These are phyloP conservation scores for Begonia fuchsioides DNA, from an alignment of 306 rosid genomes.

Conservation along the genomic window DNA sequence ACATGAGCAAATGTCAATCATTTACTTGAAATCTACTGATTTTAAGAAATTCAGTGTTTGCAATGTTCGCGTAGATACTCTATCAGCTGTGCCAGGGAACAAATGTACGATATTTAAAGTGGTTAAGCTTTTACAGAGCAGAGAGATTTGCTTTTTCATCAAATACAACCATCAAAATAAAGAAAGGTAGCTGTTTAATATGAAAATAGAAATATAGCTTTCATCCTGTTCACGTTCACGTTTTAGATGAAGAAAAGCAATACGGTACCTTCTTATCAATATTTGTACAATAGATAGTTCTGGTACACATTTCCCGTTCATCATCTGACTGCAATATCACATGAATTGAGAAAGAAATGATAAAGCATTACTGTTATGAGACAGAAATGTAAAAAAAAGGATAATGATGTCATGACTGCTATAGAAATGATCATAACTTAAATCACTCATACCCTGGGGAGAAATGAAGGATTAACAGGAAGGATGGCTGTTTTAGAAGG, in stretches of 20 bases:
- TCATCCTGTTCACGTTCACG: too few relatives aligned
- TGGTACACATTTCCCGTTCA: constrained; percentile 94
- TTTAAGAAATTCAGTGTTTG: too few relatives aligned
- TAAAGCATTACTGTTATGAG: constrained; percentile 1
- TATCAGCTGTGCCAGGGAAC: too few relatives aligned
- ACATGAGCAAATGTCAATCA: too few relatives aligned
- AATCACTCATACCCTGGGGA: constrained; percentile 60
- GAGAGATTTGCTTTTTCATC: too few relatives aligned
- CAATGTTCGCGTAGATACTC: too few relatives aligned
- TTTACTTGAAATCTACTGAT: too few relatives aligned
- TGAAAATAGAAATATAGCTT: too few relatives aligned
- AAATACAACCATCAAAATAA: too few relatives aligned
- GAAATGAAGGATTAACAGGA: constrained; percentile 96
- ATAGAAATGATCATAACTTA: neutral
- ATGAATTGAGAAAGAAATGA: constrained; percentile 3
- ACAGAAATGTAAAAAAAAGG: constrained; percentile 3
- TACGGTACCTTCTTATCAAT: constrained; percentile 71
- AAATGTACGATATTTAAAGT: too few relatives aligned
- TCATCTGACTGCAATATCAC: constrained; percentile 60
- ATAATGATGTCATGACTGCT: neutral
- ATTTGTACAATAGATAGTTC: constrained; percentile 96
- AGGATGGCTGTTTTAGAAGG: constrained; percentile 98
- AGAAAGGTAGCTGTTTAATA: too few relatives aligned
- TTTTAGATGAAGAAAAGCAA: neutral
- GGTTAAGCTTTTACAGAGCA: too few relatives aligned